phyloP scores from a whole-genome alignment of 495 filamentous ascomycete species.

The Penicillium daleae region DNA sequence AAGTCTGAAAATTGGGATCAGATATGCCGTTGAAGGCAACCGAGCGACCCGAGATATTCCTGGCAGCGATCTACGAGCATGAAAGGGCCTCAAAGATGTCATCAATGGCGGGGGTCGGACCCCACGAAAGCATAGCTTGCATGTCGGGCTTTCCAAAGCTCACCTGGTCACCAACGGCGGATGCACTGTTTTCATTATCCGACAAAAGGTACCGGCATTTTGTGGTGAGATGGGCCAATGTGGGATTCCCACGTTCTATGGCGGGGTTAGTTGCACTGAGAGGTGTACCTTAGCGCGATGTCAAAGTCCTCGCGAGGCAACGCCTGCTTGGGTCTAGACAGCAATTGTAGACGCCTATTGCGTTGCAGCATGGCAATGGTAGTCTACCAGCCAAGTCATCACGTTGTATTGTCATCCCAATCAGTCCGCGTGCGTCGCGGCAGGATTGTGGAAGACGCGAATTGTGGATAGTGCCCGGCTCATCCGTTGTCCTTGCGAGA shows the following conservation, averaged over 20 bases:
- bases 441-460: neutral
- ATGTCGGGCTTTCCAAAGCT: neutral
- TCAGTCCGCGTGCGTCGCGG: neutral
- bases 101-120: neutral
- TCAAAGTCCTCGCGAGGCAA: constrained; percentile 2
- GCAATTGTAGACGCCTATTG: neutral
- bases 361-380: neutral
- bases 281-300: neutral
- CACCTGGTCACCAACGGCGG: constrained; percentile 1
- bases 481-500: neutral
- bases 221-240: constrained; percentile 6
- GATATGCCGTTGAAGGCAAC: neutral
- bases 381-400: neutral
- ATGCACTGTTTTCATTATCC: neutral
- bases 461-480: neutral
- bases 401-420: neutral
- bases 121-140: neutral
- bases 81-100: neutral
- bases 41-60: neutral
- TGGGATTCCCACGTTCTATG: constrained; percentile 13
- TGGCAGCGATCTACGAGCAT: constrained; percentile 1
- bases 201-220: constrained; percentile 8
- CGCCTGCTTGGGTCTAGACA: neutral
- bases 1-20: constrained; percentile 2
- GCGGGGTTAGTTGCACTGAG: constrained; percentile 11